These are phyloP conservation scores for Amanita subjunquillea DNA, from an alignment of 768 basidiomycete species.

Conservation along the genomic window DNA sequence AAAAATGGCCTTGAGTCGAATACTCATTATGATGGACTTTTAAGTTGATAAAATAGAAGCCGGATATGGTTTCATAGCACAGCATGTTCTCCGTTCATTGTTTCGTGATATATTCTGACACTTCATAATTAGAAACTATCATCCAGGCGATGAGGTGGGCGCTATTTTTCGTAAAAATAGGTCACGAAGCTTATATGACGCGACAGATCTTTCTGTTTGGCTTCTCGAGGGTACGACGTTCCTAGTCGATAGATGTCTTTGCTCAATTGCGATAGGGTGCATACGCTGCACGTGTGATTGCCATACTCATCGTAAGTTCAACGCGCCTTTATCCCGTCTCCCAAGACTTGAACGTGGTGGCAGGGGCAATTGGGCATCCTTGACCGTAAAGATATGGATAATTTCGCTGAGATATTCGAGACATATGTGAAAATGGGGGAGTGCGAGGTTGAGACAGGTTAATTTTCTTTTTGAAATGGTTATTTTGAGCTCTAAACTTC, in stretches of 20 bases:
- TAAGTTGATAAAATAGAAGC: slow-evolving; percentile 67
- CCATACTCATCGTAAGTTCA: slow-evolving; percentile 50
- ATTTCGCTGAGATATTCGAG: slow-evolving; percentile 55
- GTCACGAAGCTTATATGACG: slow-evolving; percentile 3
- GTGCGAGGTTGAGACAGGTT: slow-evolving; percentile 34
- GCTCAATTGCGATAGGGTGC: slow-evolving; percentile 40
- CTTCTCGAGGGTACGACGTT: slow-evolving; percentile 49
- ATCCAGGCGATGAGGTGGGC: slow-evolving; percentile 59
- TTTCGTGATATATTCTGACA: neutral
- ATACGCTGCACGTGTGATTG: slow-evolving; percentile 69
- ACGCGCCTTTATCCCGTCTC: neutral
- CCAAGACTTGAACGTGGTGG: neutral
- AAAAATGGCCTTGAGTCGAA: slow-evolving; percentile 1
- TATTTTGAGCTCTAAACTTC: neutral
- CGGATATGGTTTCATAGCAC: slow-evolving; percentile 71
- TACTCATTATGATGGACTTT: neutral
- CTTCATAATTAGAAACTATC: slow-evolving; percentile 43
- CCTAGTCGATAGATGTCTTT: neutral
- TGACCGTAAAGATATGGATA: slow-evolving; percentile 61
- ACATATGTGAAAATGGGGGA: slow-evolving; percentile 55
- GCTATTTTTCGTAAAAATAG: neutral
- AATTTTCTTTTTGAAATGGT: neutral
- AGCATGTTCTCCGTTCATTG: slow-evolving; percentile 32
- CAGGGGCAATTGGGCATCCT: slow-evolving; percentile 67
- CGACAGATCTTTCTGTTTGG: slow-evolving; percentile 66